These are phyloP conservation scores for Pholiota conissans DNA, from an alignment of 768 basidiomycete genomes.

Conservation along the genomic window DNA sequence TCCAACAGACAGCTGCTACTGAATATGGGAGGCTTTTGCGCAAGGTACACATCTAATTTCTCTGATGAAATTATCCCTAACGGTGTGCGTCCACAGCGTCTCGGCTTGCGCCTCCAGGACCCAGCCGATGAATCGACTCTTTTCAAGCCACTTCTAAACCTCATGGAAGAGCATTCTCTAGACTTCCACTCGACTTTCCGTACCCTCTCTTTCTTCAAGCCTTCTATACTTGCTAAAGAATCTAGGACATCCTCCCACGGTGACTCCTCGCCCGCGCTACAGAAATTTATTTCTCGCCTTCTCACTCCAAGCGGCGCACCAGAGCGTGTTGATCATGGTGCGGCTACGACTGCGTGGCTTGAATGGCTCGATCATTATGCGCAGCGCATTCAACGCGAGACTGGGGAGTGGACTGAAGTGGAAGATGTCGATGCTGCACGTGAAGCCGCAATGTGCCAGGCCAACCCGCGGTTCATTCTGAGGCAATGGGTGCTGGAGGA, in stretches of 20 bases:
- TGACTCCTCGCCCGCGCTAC: slow-evolving; percentile 25
- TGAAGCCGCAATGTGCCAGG: slow-evolving; percentile 47
- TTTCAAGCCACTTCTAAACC: slow-evolving; percentile 66
- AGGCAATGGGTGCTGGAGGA: slow-evolving; percentile 97
- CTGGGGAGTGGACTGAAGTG: slow-evolving; percentile 43
- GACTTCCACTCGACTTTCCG: slow-evolving; percentile 92
- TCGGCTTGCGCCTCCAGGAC: slow-evolving; percentile 65
- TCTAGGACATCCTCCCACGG: background rate
- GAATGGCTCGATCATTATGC: slow-evolving; percentile 68
- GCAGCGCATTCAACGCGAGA: slow-evolving; percentile 54
- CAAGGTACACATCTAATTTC: slow-evolving; percentile 42
- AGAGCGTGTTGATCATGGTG: slow-evolving; percentile 39
- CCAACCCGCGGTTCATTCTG: slow-evolving; percentile 90
- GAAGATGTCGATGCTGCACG: slow-evolving; percentile 46
- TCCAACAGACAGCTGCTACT: slow-evolving; percentile 55
- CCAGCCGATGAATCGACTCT: slow-evolving; percentile 59
- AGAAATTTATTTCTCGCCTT: slow-evolving; percentile 42
- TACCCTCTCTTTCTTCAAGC: slow-evolving; percentile 60
- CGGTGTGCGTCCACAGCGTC: slow-evolving; percentile 46
- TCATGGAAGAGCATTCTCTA: slow-evolving; percentile 73
- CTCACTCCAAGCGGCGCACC: slow-evolving; percentile 50
- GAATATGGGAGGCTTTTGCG: slow-evolving; percentile 75
- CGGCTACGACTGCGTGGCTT: slow-evolving; percentile 53
- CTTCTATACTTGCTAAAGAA: slow-evolving; percentile 24
- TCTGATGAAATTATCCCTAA: background rate